A percentile compares a stretch with the other conserved stretches of the same genome.
Conservation (phyloP, 306 rosid genomes). For the Gastrolobium villosum region DNA sequence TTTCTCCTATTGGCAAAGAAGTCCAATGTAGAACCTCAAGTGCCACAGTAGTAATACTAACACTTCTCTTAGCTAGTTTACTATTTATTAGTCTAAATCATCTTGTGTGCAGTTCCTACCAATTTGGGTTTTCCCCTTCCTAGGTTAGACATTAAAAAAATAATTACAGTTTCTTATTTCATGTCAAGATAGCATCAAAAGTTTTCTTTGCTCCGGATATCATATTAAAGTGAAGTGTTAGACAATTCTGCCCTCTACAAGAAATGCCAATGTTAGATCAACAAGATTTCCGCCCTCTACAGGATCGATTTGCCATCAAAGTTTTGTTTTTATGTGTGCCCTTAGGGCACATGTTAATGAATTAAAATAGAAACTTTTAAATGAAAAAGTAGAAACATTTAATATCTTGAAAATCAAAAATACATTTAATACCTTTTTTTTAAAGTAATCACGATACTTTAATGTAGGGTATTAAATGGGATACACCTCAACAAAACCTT, state of each 20-base stretch:
- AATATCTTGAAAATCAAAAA: not conserved
- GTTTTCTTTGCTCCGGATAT: not conserved
- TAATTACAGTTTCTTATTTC: not conserved
- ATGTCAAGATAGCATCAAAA: not conserved
- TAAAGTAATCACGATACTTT: not conserved
- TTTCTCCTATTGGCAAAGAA: constrained; percentile 15
- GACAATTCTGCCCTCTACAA: constrained; percentile 1
- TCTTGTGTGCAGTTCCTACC: not conserved
- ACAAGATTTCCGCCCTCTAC: not conserved
- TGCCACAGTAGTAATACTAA: constrained; percentile 6
- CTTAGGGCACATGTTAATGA: not conserved
- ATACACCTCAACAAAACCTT: not conserved
- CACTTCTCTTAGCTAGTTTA: not conserved
- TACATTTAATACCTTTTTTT: not conserved
- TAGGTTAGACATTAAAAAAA: not conserved
- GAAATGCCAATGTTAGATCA: constrained; percentile 6
- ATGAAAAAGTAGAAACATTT: not conserved
- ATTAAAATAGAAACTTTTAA: not conserved
- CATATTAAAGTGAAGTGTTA: not conserved
- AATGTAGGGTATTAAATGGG: too few relatives aligned
- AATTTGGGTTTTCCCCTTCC: not conserved
- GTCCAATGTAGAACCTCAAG: constrained; percentile 8
- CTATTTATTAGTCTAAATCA: not conserved
- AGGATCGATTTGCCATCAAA: not conserved
- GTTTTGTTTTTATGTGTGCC: not conserved